phyloP scores from a whole-genome alignment of 1,284 basidiomycete species.

The Fomitopsis pinicola region DNA sequence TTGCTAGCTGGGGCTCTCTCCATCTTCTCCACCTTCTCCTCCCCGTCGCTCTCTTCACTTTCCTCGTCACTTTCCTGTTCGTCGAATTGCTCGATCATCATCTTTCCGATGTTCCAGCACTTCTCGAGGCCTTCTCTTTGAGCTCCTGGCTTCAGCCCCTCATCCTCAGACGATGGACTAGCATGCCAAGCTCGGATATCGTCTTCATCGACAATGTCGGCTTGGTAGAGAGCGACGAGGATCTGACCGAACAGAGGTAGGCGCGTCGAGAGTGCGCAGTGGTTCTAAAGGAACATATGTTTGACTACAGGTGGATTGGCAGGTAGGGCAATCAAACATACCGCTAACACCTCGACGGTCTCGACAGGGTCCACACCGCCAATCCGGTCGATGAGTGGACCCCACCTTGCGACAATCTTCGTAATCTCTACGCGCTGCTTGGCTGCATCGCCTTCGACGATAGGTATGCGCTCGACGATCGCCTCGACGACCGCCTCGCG shows the following conservation, averaged over 20 bases:
- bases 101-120: constrained; percentile 67
- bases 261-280: constrained; percentile 59
- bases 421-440: constrained; percentile 62
- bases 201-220: constrained; percentile 75
- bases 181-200: constrained; percentile 72
- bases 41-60: constrained; percentile 19
- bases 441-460: constrained; percentile 47
- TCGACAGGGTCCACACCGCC: constrained; percentile 75
- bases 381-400: constrained; percentile 65
- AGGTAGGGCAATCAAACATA: constrained; percentile 24
- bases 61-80: constrained; percentile 67
- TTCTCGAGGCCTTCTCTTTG: constrained; percentile 54
- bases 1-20: neutral
- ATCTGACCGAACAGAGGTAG: constrained; percentile 71
- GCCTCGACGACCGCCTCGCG: constrained; percentile 74
- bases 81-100: constrained; percentile 74
- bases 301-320: neutral
- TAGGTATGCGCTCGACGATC: constrained; percentile 62
- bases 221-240: constrained; percentile 70
- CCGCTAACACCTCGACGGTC: constrained; percentile 69
- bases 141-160: constrained; percentile 35
- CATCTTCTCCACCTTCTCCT: constrained; percentile 23
- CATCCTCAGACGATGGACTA: constrained; percentile 45
- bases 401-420: constrained; percentile 62
- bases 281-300: constrained; percentile 35